These are phyloP conservation scores for Lachnellula subtilissima DNA, from an alignment of 2,329 filamentous ascomycete genomes.

Conservation along the genomic window DNA sequence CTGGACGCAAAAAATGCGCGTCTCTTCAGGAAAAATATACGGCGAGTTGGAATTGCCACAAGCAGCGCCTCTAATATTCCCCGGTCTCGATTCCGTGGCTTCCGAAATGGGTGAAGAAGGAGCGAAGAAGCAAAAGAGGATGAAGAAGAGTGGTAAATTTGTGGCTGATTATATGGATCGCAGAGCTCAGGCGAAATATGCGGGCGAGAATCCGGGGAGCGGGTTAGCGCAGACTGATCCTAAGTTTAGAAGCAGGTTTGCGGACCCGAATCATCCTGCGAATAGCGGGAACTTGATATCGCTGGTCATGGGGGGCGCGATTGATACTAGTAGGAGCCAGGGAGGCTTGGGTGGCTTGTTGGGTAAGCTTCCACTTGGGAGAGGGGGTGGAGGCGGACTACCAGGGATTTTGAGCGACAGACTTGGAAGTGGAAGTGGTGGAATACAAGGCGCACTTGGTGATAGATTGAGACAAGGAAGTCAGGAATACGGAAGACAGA, in stretches of 20 bases:
- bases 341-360: background rate
- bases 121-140: slow-evolving; percentile 26
- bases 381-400: slow-evolving; percentile 1
- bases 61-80: slow-evolving; percentile 37
- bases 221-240: slow-evolving; percentile 31
- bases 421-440: background rate
- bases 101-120: slow-evolving; percentile 23
- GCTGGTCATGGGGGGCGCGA: slow-evolving; percentile 41
- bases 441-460: background rate
- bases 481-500: background rate
- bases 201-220: slow-evolving; percentile 37
- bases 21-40: slow-evolving; percentile 34
- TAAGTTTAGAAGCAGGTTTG: slow-evolving; percentile 43
- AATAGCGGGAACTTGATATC: slow-evolving; percentile 44
- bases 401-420: slow-evolving; percentile 3
- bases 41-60: slow-evolving; percentile 36
- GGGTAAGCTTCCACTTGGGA: background rate
- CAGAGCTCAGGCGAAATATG: slow-evolving; percentile 26
- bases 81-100: slow-evolving; percentile 31
- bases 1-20: slow-evolving; percentile 24
- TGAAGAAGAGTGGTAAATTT: slow-evolving; percentile 36
- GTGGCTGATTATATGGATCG: slow-evolving; percentile 24
- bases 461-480: background rate
- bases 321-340: slow-evolving; percentile 27
- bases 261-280: slow-evolving; percentile 47